These are phyloP conservation scores for Arthroderma sp. DNA, from an alignment of 2,329 filamentous ascomycete genomes.

Conservation along the genomic window DNA sequence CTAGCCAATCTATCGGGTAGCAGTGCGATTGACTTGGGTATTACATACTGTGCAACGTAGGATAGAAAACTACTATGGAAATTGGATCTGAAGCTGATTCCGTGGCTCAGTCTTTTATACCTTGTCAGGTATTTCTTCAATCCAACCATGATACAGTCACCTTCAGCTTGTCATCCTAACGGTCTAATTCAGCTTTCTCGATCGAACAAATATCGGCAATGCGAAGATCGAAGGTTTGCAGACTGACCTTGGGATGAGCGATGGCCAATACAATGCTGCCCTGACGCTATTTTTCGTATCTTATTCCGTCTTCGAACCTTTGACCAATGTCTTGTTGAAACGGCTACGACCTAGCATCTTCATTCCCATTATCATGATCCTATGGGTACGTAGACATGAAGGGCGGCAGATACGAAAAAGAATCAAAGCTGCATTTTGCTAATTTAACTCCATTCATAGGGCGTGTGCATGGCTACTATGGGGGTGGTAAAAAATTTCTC, in stretches of 20 bases:
- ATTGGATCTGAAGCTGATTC: slow-evolving; percentile 32
- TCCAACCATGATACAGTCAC: no score
- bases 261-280: slow-evolving; percentile 24
- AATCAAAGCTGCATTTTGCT: neutral
- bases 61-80: slow-evolving; percentile 33
- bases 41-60: slow-evolving; percentile 14
- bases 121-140: slow-evolving; percentile 17
- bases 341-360: slow-evolving; percentile 38
- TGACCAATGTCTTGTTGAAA: slow-evolving; percentile 34
- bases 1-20: neutral
- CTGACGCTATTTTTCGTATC: slow-evolving; percentile 30
- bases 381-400: slow-evolving; percentile 13
- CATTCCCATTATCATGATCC: slow-evolving; percentile 38
- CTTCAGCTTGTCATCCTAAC: no score
- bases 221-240: slow-evolving; percentile 21
- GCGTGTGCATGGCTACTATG: slow-evolving; percentile 33
- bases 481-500: slow-evolving; percentile 34
- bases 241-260: slow-evolving; percentile 16
- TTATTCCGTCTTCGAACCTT: slow-evolving; percentile 28
- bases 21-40: neutral
- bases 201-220: slow-evolving; percentile 27
- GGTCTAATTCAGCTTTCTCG: slow-evolving; percentile 5
- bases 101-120: slow-evolving; percentile 35
- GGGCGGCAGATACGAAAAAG: neutral
- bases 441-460: slow-evolving; percentile 14